A percentile compares a stretch with the other conserved stretches of the same genome.
These are phyloP conservation scores for Ichthyophonus hoferi DNA, from an alignment of 208 protist genomes.

Conservation along the genomic window DNA sequence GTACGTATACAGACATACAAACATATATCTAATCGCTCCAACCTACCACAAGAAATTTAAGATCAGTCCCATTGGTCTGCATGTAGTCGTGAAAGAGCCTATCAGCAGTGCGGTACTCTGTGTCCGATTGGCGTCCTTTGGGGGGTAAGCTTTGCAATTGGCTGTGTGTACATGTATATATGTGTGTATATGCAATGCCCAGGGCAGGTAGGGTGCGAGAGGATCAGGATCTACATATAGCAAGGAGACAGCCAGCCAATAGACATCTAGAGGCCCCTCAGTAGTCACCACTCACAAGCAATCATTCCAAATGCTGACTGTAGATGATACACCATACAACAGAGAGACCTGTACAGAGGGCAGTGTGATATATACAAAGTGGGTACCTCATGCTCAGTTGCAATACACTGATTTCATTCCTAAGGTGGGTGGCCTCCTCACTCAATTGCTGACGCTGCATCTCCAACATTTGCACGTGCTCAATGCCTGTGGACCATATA, in stretches of 20 bases:
- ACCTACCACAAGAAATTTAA: background rate
- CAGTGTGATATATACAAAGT: no score
- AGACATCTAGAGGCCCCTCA: no score
- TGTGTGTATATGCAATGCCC: no score
- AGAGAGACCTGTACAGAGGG: no score
- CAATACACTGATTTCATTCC: background rate
- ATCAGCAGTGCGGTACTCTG: background rate
- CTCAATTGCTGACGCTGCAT: background rate
- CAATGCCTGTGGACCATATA: background rate
- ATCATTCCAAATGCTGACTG: no score
- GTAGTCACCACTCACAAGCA: no score
- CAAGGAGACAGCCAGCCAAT: no score
- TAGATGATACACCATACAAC: no score
- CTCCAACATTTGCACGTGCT: background rate
- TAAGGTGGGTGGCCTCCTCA: background rate
- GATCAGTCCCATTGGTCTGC: background rate
- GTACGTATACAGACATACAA: no score
- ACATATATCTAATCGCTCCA: no score
- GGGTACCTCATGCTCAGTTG: background rate
- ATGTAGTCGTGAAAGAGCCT: background rate
- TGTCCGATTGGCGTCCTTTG: background rate
- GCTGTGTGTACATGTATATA: background rate
- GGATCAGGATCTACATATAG: no score
- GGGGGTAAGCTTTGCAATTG: background rate
- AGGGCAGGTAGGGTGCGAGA: no score